Evolutionary conservation across 2,329 filamentous ascomycete species (phyloP), one percentile per base, ranked within the genome.

Genomic region (Thielaviopsis populi): DNA sequence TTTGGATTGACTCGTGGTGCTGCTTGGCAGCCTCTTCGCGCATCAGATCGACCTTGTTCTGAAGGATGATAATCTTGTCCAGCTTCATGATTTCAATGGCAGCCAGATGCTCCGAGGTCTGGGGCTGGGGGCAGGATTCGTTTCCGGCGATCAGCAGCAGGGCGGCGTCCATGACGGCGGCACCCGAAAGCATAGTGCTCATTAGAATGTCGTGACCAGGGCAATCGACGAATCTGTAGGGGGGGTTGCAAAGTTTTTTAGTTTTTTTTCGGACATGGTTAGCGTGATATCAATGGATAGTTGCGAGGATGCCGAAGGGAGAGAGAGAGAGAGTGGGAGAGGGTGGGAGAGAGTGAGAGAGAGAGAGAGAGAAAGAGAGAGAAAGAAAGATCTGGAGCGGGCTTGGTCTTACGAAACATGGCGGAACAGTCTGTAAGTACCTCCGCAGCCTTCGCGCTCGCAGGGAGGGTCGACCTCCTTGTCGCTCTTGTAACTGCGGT

Each of bases 11-110:
- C 76, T 96, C 87, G 80, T 96, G 94, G 76, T 99, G 94, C 73
- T 92, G 84, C 72, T 90, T 83, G 59, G 95, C 94, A 67, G 88
- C 89, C 74, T 97, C 92, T 80, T 96, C 89, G 71, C 91, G 84
- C 91, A 99, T 97, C 70, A 99, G 78, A 74, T 99, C 94, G 72
- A 99, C 94, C 83, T 99, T 99, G 81, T 99, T 99, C 78, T 99
- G 94, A 66, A 99, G 84, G 72, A 99, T 97, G 75, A 99, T 96
- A 77, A 99, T 96, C 79, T 99, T 95, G 76, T 95, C 91, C 68
- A 99, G 84, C 82, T 99, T 99, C 94, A 99, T 99, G 74, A 99
- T 99, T 77, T 99, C 94, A 73, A 99, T 97, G 69, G 94, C 94
- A 69, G 94, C 94, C 79, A 99, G 82, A 81, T 99, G 94, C 79